Evolutionary conservation across 208 protist genomes (phyloP), one percentile per base, ranked within the genome.

Genomic region (Balamuthia mandrillaris): DNA sequence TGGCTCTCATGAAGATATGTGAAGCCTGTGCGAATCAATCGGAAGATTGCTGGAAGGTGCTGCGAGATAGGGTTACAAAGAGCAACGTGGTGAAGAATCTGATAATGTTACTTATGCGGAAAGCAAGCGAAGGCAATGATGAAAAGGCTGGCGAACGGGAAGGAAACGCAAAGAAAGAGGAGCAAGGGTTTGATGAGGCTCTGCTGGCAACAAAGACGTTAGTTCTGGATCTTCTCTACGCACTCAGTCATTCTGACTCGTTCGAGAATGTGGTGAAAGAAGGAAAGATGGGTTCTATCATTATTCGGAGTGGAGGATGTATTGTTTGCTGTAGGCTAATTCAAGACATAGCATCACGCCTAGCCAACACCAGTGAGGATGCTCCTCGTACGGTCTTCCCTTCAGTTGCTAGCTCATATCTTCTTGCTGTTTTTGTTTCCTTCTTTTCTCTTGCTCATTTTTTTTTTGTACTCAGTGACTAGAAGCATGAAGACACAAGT

Each of bases 1-100:
- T 83, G 77, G 77, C 77, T 18, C 54, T 83, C 3, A 83, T 83
- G 77, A 83, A 83, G 77, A 49, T 83, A 21, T 83, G 77, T 39
- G 77, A 83, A 44, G 35, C 37, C 54, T 83, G 77, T 37, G 37
- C 54, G 37, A 31, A 42, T n/a, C n/a, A n/a, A n/a, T 49, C 54
- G 24, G 77, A 83, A 44, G 77, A 83, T 24, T 56, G 77, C 58
- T 83, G 77, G 77, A 31, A 5, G 21, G 41, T 51, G 33, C 54
- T 83, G 24, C 18, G 77, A 14, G 54, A 44, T 27, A 83, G 68
- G 27, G 58, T 83, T 3, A 44, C 52, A 2, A 56, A 83, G n/a
- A 56, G 54, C 35, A 66, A 68, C 54, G 51, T 56, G 7, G 68
- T 83, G 27, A 83, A 83, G 54, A 83, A 18, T 27, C 77, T 83